phyloP scores from a whole-genome alignment of 2,329 filamentous ascomycete genomes.

The Arthroderma sp. region DNA sequence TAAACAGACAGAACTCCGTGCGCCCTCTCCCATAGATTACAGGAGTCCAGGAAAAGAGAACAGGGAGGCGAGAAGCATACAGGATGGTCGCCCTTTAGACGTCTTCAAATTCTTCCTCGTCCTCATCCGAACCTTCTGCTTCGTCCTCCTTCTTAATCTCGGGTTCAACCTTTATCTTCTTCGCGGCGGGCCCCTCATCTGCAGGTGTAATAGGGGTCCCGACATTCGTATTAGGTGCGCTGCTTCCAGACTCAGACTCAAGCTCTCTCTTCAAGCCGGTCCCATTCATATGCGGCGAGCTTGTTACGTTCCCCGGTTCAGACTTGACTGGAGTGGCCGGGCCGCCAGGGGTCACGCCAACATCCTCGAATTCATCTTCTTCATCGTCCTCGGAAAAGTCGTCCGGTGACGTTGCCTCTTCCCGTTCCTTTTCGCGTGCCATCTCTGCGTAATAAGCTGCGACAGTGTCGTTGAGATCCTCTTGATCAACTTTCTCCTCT shows the following conservation, averaged over 20 bases:
- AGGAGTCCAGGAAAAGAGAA: too few relatives aligned
- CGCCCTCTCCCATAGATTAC: too few relatives aligned
- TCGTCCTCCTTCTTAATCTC: slow-evolving; percentile 25
- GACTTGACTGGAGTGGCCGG: slow-evolving; percentile 22
- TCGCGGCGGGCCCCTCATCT: slow-evolving; percentile 27
- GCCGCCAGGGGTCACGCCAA: slow-evolving; percentile 16
- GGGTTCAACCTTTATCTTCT: slow-evolving; percentile 32
- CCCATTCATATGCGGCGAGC: slow-evolving; percentile 8
- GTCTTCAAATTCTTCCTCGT: slow-evolving; percentile 35
- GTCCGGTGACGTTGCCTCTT: slow-evolving; percentile 29
- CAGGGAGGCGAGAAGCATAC: too few relatives aligned
- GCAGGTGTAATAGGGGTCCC: slow-evolving; percentile 25
- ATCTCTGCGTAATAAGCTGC: slow-evolving; percentile 36
- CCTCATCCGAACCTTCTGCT: slow-evolving; percentile 16
- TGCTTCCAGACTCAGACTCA: slow-evolving; percentile 27
- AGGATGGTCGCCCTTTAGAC: slow-evolving; percentile 16
- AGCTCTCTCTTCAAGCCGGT: slow-evolving; percentile 25
- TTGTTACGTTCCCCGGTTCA: slow-evolving; percentile 6
- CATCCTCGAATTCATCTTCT: slow-evolving; percentile 14
- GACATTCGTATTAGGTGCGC: slow-evolving; percentile 24
- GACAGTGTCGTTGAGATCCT: slow-evolving; percentile 33
- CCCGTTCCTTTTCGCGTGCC: slow-evolving; percentile 29
- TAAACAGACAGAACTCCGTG: too few relatives aligned
- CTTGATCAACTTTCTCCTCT: slow-evolving; percentile 29
- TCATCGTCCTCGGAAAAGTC: slow-evolving; percentile 16